Evolutionary conservation across 768 basidiomycete species (phyloP).

Genomic region (Mycena rosella): DNA sequence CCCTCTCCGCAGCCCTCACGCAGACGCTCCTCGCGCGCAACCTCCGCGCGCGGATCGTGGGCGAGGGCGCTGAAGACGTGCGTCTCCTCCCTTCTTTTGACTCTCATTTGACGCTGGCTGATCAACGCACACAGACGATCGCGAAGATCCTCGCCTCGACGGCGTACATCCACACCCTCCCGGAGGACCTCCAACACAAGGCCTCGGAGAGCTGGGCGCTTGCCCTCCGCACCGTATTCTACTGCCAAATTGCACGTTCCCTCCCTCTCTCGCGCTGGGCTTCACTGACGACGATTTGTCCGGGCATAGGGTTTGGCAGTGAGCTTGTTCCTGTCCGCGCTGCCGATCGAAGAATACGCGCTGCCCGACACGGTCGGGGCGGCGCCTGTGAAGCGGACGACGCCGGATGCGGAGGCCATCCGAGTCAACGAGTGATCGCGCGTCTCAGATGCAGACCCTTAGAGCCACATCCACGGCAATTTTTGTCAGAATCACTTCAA

Average conservation of each 20-base stretch:
- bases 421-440: background rate
- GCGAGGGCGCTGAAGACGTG: conserved; percentile 65
- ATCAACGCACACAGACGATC: conserved; percentile 54
- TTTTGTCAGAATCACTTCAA: too few relatives aligned
- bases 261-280: conserved; percentile 37
- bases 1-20: conserved; percentile 70
- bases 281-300: conserved; percentile 26
- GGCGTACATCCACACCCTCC: conserved; percentile 61
- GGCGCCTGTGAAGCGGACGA: conserved; percentile 2
- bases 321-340: conserved; percentile 21
- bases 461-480: too few relatives aligned
- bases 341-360: conserved; percentile 31
- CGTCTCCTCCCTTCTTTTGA: background rate
- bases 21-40: conserved; percentile 69
- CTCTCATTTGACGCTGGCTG: background rate
- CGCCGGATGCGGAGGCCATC: conserved; percentile 11
- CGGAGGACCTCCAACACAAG: conserved; percentile 52
- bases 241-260: conserved; percentile 60
- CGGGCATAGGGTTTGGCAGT: conserved; percentile 21
- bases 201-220: conserved; percentile 66
- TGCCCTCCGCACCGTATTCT: conserved; percentile 68
- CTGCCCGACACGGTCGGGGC: conserved; percentile 30
- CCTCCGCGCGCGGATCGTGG: conserved; percentile 68
- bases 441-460: background rate
- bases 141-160: conserved; percentile 62